phyloP scores from a whole-genome alignment of 768 basidiomycete species.

The Agaricus sinodeliciosus region DNA sequence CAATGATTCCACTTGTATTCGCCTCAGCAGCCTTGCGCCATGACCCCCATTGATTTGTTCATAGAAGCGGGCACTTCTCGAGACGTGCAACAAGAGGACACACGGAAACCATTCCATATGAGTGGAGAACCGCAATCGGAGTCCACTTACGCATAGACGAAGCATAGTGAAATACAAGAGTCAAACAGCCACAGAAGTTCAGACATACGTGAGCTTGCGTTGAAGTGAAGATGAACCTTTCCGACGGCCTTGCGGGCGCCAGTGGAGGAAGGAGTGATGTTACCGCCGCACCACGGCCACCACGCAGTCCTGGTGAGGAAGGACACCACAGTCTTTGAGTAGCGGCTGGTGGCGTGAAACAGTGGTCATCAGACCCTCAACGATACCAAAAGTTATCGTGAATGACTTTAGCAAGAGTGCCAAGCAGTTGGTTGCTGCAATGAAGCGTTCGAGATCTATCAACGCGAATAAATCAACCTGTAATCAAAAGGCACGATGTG shows the following conservation, averaged over 20 bases:
- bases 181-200: neutral
- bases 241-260: constrained; percentile 99
- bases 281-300: constrained; percentile 91
- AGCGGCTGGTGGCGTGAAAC: constrained; percentile 95
- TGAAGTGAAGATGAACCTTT: constrained; percentile 89
- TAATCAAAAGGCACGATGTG: neutral
- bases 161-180: neutral
- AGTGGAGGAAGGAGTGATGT: constrained; percentile 99
- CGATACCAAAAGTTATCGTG: constrained; percentile 94
- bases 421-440: constrained; percentile 99
- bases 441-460: constrained; percentile 94
- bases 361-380: constrained; percentile 98
- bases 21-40: constrained; percentile 77
- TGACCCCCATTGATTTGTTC: constrained; percentile 82
- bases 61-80: constrained; percentile 82
- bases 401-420: constrained; percentile 98
- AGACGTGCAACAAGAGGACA: constrained; percentile 90
- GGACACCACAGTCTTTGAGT: constrained; percentile 95
- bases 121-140: constrained; percentile 98
- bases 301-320: constrained; percentile 94
- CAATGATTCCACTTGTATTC: constrained; percentile 69
- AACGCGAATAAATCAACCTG: neutral
- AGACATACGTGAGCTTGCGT: constrained; percentile 89
- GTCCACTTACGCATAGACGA: constrained; percentile 50
- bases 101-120: constrained; percentile 97